Evolutionary conservation across 2,329 filamentous ascomycete species (phyloP).

Genomic region (Teratosphaeria epicoccoides): DNA sequence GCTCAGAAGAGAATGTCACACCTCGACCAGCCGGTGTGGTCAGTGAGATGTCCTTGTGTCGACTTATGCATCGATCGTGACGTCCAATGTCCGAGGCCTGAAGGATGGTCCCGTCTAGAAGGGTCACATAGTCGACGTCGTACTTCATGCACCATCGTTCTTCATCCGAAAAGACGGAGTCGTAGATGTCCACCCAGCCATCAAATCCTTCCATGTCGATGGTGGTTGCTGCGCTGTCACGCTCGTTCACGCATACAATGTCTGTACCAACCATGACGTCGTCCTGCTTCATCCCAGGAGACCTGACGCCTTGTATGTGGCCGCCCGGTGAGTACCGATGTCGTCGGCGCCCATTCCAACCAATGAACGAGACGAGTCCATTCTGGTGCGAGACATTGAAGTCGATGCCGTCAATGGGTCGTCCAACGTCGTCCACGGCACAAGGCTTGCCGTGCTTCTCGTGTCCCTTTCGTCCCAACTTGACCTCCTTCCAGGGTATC

Average conservation of each 20-base stretch:
- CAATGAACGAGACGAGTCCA: conserved; percentile 59
- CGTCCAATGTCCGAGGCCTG: conserved; percentile 32
- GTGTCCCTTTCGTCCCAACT: conserved; percentile 44
- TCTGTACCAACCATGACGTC: conserved; percentile 56
- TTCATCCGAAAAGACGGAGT: conserved; percentile 54
- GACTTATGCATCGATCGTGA: conserved; percentile 32
- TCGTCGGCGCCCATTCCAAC: conserved; percentile 29
- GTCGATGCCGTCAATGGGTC: conserved; percentile 36
- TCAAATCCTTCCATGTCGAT: conserved; percentile 54
- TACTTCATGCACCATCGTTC: conserved; percentile 56
- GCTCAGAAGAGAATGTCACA: conserved; percentile 31
- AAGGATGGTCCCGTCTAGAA: conserved; percentile 36
- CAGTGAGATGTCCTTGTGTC: conserved; percentile 29
- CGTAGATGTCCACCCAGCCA: conserved; percentile 60
- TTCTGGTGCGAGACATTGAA: conserved; percentile 77
- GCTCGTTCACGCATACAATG: conserved; percentile 64
- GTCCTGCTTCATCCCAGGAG: conserved; percentile 11
- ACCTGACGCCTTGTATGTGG: conserved; percentile 19
- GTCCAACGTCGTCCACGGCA: conserved; percentile 34
- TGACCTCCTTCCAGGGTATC: conserved; percentile 51
- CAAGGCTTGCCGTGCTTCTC: conserved; percentile 42
- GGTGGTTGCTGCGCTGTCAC: conserved; percentile 48
- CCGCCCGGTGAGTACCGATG: conserved; percentile 18
- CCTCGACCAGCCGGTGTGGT: conserved; percentile 27
- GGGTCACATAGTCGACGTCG: conserved; percentile 33